Conservation (phyloP, 345 rosid genomes). For the Salix suchowensis region DNA sequence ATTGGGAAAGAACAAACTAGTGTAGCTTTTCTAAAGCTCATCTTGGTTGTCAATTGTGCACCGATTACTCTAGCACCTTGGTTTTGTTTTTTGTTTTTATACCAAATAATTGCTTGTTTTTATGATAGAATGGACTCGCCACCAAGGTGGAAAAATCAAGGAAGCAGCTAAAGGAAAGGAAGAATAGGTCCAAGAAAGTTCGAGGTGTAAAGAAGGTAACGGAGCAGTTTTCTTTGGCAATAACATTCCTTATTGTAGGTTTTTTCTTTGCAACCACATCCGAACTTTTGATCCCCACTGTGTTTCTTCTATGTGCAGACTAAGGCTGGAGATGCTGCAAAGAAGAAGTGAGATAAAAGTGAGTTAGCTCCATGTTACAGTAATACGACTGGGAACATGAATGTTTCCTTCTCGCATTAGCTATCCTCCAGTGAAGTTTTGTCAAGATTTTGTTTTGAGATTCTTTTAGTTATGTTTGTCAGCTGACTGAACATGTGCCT, state of each 20-base stretch:
- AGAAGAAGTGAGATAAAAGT: slow-evolving; percentile 29
- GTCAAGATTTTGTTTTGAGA: background rate
- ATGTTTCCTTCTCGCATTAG: background rate
- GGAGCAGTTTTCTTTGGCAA: background rate
- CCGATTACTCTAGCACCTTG: background rate
- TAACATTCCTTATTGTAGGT: background rate
- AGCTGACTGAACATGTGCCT: background rate
- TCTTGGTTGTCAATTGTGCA: background rate
- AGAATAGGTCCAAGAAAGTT: slow-evolving; percentile 28
- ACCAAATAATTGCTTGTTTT: background rate
- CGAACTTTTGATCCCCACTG: background rate
- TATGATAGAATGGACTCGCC: slow-evolving; percentile 30
- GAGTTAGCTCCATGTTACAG: background rate
- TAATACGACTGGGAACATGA: background rate
- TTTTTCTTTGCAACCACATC: background rate
- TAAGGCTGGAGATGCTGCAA: slow-evolving; percentile 39
- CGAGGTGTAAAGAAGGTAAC: slow-evolving; percentile 29
- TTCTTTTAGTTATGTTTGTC: background rate
- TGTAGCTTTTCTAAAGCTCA: background rate
- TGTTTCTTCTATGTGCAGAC: slow-evolving; percentile 15
- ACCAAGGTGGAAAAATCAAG: slow-evolving; percentile 31
- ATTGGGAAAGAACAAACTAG: background rate
- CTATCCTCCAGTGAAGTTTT: background rate
- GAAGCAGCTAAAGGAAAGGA: slow-evolving; percentile 34
- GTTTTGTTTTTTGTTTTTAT: background rate